Conservation (phyloP, 768 basidiomycete species). For the Thelephora aurantiotincta region DNA sequence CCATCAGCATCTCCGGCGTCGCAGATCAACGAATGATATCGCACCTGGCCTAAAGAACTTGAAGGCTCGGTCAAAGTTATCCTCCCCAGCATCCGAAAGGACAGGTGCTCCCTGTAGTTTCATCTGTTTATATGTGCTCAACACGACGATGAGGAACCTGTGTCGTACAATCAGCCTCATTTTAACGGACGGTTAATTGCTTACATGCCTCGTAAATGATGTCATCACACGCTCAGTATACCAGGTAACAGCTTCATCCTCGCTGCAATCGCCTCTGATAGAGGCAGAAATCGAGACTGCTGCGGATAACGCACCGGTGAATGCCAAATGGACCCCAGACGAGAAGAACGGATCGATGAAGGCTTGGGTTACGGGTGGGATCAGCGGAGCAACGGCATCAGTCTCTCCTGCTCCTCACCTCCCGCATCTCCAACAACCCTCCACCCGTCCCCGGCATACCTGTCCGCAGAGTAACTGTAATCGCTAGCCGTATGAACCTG, state of each 20-base stretch:
- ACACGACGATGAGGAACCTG: conserved; percentile 54
- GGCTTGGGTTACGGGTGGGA: conserved; percentile 16
- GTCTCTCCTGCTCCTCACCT: conserved; percentile 13
- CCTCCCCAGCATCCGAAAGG: conserved; percentile 49
- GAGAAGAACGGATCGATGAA: conserved; percentile 58
- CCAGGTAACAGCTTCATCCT: conserved; percentile 26
- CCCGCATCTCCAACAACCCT: conserved; percentile 24
- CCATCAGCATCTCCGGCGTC: not conserved
- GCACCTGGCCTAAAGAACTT: conserved; percentile 44
- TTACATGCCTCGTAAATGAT: conserved; percentile 30
- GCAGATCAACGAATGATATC: conserved; percentile 14
- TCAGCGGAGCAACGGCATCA: not conserved
- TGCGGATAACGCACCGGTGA: conserved; percentile 33
- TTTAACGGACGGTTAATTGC: not conserved
- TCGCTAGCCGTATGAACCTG: conserved; percentile 21
- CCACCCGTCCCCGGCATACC: conserved; percentile 20
- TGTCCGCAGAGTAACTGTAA: conserved; percentile 21
- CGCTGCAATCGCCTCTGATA: conserved; percentile 30
- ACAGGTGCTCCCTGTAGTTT: conserved; percentile 41
- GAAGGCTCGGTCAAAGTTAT: conserved; percentile 60
- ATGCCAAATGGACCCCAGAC: conserved; percentile 37
- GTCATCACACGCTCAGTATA: conserved; percentile 27
- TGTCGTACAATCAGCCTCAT: not conserved
- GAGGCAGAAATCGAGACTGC: conserved; percentile 34
- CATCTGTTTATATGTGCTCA: conserved; percentile 67